Conservation (phyloP, 2,329 filamentous ascomycete species). For the Talaromyces sp. region DNA sequence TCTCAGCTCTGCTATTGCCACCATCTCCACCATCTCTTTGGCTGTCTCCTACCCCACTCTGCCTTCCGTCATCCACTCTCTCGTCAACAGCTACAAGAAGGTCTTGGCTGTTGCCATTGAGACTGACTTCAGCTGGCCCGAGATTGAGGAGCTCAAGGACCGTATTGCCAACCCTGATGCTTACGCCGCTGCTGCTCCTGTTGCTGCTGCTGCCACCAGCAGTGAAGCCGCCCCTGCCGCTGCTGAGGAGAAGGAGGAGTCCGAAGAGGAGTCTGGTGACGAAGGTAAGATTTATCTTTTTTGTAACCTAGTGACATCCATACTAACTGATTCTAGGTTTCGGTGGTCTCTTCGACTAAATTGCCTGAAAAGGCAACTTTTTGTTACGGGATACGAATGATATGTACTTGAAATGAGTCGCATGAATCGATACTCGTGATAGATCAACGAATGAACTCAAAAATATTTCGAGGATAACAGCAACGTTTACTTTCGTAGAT, state of each 20-base stretch:
- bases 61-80: conserved; percentile 90
- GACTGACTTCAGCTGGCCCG: conserved; percentile 91
- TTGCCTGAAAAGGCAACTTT: conserved; percentile 22
- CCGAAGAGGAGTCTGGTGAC: conserved; percentile 64
- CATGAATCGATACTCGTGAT: conserved; percentile 30
- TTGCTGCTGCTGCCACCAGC: conserved; percentile 55
- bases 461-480: not conserved
- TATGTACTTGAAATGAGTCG: conserved; percentile 38
- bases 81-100: conserved; percentile 99
- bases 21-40: conserved; percentile 87
- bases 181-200: conserved; percentile 80
- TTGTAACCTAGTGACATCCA: not conserved
- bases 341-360: conserved; percentile 74
- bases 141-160: conserved; percentile 98
- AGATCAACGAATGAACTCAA: conserved; percentile 29
- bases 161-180: conserved; percentile 98
- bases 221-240: conserved; percentile 51
- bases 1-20: conserved; percentile 75
- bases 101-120: conserved; percentile 77
- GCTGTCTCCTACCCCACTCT: conserved; percentile 93
- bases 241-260: conserved; percentile 56
- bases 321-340: conserved; percentile 56
- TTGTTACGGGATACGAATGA: conserved; percentile 28
- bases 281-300: conserved; percentile 40
- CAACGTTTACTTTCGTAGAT: not conserved